These are phyloP conservation scores for Linum trigynum DNA, from an alignment of 345 rosid genomes.

Conservation along the genomic window DNA sequence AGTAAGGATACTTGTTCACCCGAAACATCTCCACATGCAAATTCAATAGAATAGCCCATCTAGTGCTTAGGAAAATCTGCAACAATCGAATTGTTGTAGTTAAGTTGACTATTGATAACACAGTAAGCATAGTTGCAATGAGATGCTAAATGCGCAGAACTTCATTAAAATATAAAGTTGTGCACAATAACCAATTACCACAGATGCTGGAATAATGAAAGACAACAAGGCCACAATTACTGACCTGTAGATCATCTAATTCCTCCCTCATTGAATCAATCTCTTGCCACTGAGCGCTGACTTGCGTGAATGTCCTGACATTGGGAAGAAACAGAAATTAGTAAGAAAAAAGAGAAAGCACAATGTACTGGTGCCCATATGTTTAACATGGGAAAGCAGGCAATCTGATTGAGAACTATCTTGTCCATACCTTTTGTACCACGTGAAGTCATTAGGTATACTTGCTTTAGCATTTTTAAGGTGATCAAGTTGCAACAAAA, in stretches of 20 bases:
- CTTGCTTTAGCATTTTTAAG: slow-evolving; percentile 99
- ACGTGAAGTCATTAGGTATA: slow-evolving; percentile 98
- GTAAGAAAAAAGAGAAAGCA: background rate
- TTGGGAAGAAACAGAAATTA: slow-evolving; percentile 5
- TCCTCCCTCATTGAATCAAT: slow-evolving; percentile 98
- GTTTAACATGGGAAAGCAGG: background rate
- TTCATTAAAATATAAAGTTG: background rate
- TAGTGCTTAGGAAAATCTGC: slow-evolving; percentile 96
- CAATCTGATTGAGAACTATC: background rate
- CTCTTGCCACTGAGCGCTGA: slow-evolving; percentile 97
- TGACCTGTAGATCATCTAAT: slow-evolving; percentile 90
- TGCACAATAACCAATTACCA: background rate
- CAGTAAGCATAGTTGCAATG: background rate
- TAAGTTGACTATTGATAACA: background rate
- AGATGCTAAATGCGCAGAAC: background rate
- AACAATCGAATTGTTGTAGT: slow-evolving; percentile 5
- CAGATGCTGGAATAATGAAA: background rate
- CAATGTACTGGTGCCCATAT: too few species aligned
- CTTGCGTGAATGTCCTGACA: slow-evolving; percentile 96
- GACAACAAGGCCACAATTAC: slow-evolving; percentile 7
- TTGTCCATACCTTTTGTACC: slow-evolving; percentile 81
- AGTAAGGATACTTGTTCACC: slow-evolving; percentile 94
- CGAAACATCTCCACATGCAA: slow-evolving; percentile 98
- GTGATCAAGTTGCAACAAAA: slow-evolving; percentile 96
- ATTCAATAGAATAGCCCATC: slow-evolving; percentile 97